Conservation (phyloP, 148 eudicot species). For the Linanthus parryae region DNA sequence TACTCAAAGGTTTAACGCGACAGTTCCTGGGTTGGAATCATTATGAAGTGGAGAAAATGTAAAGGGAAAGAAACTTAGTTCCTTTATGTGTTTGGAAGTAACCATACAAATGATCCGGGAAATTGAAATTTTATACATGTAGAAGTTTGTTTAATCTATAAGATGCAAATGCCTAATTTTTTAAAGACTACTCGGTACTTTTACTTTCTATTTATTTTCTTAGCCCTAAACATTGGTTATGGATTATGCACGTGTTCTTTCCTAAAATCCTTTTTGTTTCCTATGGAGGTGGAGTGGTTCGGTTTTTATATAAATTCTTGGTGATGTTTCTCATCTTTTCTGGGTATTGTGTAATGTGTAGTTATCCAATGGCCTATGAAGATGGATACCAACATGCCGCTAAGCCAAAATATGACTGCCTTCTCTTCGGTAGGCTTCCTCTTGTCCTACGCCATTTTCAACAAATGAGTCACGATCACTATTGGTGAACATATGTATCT, state of each 20-base stretch:
- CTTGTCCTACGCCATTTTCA: not conserved
- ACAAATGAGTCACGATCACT: too few species aligned
- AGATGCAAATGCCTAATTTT: too few species aligned
- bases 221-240: not conserved
- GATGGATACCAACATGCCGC: slow-evolving; percentile 20
- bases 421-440: slow-evolving; percentile 59
- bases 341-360: slow-evolving; percentile 11
- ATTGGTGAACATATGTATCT: too few species aligned
- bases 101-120: too few species aligned
- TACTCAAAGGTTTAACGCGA: too few species aligned
- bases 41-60: too few species aligned
- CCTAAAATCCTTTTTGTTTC: too few species aligned
- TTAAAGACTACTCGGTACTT: not conserved
- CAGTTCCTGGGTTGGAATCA: too few species aligned
- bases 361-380: slow-evolving; percentile 37
- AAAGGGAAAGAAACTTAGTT: too few species aligned
- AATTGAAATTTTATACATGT: too few species aligned
- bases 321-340: not conserved
- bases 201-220: not conserved
- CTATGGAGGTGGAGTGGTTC: not conserved
- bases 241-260: not conserved
- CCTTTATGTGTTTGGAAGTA: too few species aligned
- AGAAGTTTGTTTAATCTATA: too few species aligned
- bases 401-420: slow-evolving; percentile 63
- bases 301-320: not conserved